Percentiles rank a stretch among this genome's conserved stretches.
phyloP scores from a whole-genome alignment of 345 rosid species.

The Trapa bicornis region DNA sequence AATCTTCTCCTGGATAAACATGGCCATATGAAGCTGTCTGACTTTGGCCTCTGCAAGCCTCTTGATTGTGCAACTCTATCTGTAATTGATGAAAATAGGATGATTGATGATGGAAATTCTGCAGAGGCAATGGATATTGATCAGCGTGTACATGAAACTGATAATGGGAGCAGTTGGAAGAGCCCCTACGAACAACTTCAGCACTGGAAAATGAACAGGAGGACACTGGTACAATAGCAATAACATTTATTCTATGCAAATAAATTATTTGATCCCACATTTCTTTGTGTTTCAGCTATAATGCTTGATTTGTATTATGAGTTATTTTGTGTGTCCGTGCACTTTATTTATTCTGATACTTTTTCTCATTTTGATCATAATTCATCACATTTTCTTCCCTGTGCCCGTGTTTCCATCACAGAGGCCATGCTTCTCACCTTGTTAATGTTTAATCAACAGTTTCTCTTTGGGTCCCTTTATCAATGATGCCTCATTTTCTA shows the following conservation, averaged over 20 bases:
- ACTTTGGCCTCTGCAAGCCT: conserved; percentile 97
- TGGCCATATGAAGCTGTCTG: conserved; percentile 97
- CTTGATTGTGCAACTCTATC: conserved; percentile 75
- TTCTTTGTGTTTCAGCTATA: too few relatives aligned
- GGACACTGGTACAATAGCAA: conserved; percentile 49
- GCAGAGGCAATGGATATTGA: conserved; percentile 85
- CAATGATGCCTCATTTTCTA: neutral
- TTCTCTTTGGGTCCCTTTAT: neutral
- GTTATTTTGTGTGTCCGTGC: too few relatives aligned
- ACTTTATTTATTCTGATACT: too few relatives aligned
- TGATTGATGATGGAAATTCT: conserved; percentile 49
- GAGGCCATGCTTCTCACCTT: neutral
- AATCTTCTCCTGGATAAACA: conserved; percentile 89
- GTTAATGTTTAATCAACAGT: neutral
- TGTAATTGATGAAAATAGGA: conserved; percentile 66
- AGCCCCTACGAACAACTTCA: conserved; percentile 91
- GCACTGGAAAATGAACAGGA: conserved; percentile 98
- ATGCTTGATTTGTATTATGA: too few relatives aligned
- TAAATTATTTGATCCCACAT: too few relatives aligned
- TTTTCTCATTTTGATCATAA: too few relatives aligned
- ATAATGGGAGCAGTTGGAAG: conserved; percentile 69
- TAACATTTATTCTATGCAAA: too few relatives aligned
- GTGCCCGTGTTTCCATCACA: neutral
- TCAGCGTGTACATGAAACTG: conserved; percentile 53
- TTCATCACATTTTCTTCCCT: neutral